Evolutionary conservation across 805 yeast genomes (phyloP), one percentile per base, ranked within the genome.

Genomic region (Saccharomycopsis sp.): DNA sequence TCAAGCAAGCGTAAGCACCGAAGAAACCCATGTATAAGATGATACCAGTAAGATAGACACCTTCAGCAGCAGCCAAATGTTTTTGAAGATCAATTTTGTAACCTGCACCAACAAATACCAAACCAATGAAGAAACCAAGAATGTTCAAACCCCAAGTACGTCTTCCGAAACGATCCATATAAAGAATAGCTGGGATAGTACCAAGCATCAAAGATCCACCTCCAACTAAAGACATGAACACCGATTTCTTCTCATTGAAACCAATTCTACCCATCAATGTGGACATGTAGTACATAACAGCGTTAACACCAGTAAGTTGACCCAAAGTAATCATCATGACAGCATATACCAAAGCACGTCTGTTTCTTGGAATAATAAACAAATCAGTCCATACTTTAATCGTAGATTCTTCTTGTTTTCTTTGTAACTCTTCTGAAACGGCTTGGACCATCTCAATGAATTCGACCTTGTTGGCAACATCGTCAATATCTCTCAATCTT

Each of bases 261-360:
- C 87, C 87, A 65, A 84, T 81, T 38, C 74, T 71, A 2, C 65
- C 67, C 82, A 84, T 78, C 66, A 84, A 71, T 2, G 79, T 79
- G 53, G 86, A 78, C 81, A 83, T 77, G 69, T 84, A 81, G 73
- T 83, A 84, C 80, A 83, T 76, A 59, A 84, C 78, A 47, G 84
- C 87, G 65, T 84, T 84, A 64, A 84, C 79, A 74, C 88, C 88
- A 2, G 87, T 83, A 72, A 84, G 77, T 68, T 84, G 89, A 55
- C 86, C 86, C 58, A 82, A 73, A 64, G 78, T 70, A 58, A 82
- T 76, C 86, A 83, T 82, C 64, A 80, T 75, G 56, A 74, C 73
- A 8, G 87, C 77, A 67, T 82, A 83, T 20, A 81, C 69, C 52
- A 84, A 73, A 9, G 87, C 85, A 66, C 87, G 79, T 63, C 87